Evolutionary conservation across 352 stramenopile species (phyloP), one percentile per base, ranked within the genome.

Genomic region (Phytopythium sindhum): DNA sequence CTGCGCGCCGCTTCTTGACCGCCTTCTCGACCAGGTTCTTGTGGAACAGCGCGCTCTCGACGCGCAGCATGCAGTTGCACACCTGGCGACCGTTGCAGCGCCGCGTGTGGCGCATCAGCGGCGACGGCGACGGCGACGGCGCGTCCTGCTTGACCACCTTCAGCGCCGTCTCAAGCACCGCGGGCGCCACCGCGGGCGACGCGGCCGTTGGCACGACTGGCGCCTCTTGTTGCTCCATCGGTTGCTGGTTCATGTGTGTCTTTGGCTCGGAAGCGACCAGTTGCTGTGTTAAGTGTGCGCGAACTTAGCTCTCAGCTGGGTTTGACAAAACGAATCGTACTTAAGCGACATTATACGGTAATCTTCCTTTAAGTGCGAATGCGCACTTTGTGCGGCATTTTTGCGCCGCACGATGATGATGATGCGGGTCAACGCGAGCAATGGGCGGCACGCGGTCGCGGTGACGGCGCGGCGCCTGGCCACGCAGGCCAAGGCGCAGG

Each of bases 21-120:
- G 61, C 63, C 67, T 84, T 80, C 12, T 60, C 67, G 1, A 42
- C 48, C 60, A 94, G 63, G 31, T 89, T 84, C 58, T 79, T 84
- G 23, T 85, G 86, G 66, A 91, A 93, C 51, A 80, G 83, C 4
- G 68, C 69, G 69, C 83, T 91, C 61, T 90, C 80, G 19, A 86
- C 52, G 42, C 84, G 82, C 65, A 92, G 31, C 51, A 80, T 70
- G 44, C 86, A 94, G 14, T 81, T 89, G 65, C 86, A 94, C 17
- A 88, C 29, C 45, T 82, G 61, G 47, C 84, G 81, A 0, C 73
- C 67, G 61, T 92, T 86, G 66, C 86, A 94, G 61, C 72, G 66
- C 7, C 86, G 81, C 57, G 80, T 90, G 65, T 92, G 83, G 21
- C 64, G 59, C 62, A 81, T 61, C 19, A 70, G 57, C 19, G 23